A percentile compares a stretch with the other conserved stretches of the same genome.
phyloP scores from a whole-genome alignment of 2,329 filamentous ascomycete species.

The Fusarium proliferatum region DNA sequence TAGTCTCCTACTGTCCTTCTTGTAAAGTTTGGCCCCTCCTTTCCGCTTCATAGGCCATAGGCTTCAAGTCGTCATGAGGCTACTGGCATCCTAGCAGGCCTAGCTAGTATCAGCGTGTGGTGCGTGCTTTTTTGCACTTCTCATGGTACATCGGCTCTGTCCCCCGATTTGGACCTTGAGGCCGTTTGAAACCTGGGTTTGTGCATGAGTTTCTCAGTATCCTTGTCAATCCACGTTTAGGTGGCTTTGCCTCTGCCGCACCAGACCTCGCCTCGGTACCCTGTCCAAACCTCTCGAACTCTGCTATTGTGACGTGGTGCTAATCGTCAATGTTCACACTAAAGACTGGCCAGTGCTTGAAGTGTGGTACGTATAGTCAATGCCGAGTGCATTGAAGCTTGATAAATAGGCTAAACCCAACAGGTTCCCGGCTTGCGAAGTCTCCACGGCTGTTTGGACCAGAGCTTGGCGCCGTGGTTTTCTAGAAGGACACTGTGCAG shows the following conservation, averaged over 20 bases:
- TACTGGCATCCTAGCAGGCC: slow-evolving; percentile 28
- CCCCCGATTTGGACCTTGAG: slow-evolving; percentile 40
- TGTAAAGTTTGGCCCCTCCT: not conserved
- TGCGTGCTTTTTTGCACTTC: slow-evolving; percentile 32
- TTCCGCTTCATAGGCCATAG: not conserved
- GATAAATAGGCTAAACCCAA: slow-evolving; percentile 16
- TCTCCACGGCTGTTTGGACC: slow-evolving; percentile 9
- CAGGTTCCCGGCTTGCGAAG: slow-evolving; percentile 28
- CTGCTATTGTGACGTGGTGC: slow-evolving; percentile 8
- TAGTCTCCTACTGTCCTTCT: not conserved
- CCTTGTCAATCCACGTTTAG: slow-evolving; percentile 37
- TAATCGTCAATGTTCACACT: slow-evolving; percentile 38
- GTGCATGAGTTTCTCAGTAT: slow-evolving; percentile 29
- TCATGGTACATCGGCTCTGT: slow-evolving; percentile 28
- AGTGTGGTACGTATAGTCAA: slow-evolving; percentile 12
- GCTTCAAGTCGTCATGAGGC: slow-evolving; percentile 29
- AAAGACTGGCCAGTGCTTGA: slow-evolving; percentile 19
- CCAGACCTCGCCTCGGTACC: slow-evolving; percentile 34
- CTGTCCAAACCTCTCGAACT: slow-evolving; percentile 21
- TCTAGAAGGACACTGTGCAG: slow-evolving; percentile 39
- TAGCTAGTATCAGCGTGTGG: slow-evolving; percentile 36
- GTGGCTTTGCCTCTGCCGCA: slow-evolving; percentile 26
- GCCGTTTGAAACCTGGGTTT: slow-evolving; percentile 29
- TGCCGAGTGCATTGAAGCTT: slow-evolving; percentile 18
- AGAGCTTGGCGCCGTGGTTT: slow-evolving; percentile 28